Evolutionary conservation across 2,329 filamentous ascomycete genomes (phyloP), one percentile per base, ranked within the genome.

Genomic region (Pyricularia sp.): DNA sequence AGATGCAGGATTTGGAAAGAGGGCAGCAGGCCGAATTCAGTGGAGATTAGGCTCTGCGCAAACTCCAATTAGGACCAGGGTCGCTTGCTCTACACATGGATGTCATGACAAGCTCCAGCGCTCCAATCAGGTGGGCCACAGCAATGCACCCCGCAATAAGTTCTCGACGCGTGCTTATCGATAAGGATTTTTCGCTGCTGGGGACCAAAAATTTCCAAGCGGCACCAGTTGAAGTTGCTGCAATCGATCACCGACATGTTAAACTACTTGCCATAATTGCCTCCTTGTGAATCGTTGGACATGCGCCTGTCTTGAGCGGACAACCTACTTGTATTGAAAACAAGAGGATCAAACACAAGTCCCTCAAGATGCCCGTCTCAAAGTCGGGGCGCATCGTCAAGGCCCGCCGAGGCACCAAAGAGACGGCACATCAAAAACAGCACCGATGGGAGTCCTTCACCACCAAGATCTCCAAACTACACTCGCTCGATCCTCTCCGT

Each of bases 361-460:
- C 67, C 30, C 31, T 68, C 81, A 85, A 79, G 71, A 90, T 90
- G 87, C 84, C 86, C 74, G 81, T 84, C 74, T 85, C 86, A 75
- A 84, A 84, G 59, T 88, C 89, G 70, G 88, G 89, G 72, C 86
- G 88, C 76, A 90, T 92, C 76, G 81, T 84, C 75, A 91, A 91
- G 84, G 85, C 86, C 78, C 85, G 84, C 73, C 92, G 90, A 81
- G 85, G 85, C 72, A 93, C 91, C 77, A 85, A 85, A 71, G 85
- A 85, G 72, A 96, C 92, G 30, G 83, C 84, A 67, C 92, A 93
- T 73, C 89, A 90, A 71, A 94, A 92, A 76, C 91, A 92, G 68
- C 92, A 97, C 80, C 87, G 92, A 77, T 98, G 93, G 87, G 91
- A 97, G 81, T 90, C 92, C 71, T 98, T 98, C 81, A 92, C 90